Evolutionary conservation across 202 grass and related monocot species (phyloP), one percentile per base, ranked within the genome.

Genomic region (Tripidium arundinaceum): DNA sequence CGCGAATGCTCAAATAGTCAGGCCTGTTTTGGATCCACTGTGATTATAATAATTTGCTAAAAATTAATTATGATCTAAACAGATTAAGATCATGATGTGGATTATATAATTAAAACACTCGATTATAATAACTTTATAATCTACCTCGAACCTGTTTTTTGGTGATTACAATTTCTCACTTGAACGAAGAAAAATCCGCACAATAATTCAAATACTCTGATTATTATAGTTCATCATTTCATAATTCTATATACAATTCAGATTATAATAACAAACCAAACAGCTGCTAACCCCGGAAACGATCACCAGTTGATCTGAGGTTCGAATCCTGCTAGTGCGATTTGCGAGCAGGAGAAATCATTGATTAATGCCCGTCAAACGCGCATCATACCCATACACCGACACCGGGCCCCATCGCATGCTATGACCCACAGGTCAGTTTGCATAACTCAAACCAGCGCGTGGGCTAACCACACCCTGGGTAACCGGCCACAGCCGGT

Each of bases 401-500:
- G 26, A 72, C 69, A 1, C 8, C 11, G 15, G 69, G 16, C 0
- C 42, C 69, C 8, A 19, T 0, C 0, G 0, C 5, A 2, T 12
- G 0, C 0, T 1, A 3, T 14, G 8, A 60, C 69, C 70, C 31
- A 77, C 52, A 68, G 1, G 39, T 50, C 52, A 62, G 37, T 8
- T 0, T 2, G 2, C 1, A 11, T 0, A 4, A 1, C 5, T 0
- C 7, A 5, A 5, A 18, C 41, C 0, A 34, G 0, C 52, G 0
- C 7, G 61, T 65, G 27, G 15, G 59, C 15, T 21, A 27, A 5
- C 33, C 8, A 5, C 26, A 50, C 63, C 38, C 5, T 2, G 1
- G 1, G 43, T 27, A 24, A 89, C 77, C 45, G 55, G 82, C 77
- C 19, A 70, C 65, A 81, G 57, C 28, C 37, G 76, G 84, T 90